These are phyloP conservation scores for Cylindrotheca fusiformis DNA, from an alignment of 108 stramenopile species.

Conservation along the genomic window DNA sequence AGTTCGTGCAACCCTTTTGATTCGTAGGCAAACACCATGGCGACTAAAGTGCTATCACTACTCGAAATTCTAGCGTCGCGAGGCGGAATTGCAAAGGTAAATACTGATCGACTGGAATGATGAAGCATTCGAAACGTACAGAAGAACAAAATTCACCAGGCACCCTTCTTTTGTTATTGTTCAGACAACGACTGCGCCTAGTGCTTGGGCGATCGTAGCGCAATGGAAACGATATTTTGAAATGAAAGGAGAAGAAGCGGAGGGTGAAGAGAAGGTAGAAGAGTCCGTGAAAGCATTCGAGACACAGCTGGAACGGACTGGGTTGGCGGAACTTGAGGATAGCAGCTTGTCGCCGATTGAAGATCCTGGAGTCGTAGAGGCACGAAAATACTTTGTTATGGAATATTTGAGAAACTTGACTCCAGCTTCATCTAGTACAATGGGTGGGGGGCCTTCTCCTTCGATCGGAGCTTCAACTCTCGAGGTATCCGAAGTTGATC, in stretches of 20 bases:
- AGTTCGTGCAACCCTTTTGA: too few relatives aligned
- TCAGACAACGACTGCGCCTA: neutral
- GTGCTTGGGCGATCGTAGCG: neutral
- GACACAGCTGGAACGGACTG: neutral
- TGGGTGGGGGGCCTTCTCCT: neutral
- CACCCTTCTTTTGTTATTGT: neutral
- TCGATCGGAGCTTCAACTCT: neutral
- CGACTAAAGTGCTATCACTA: constrained; percentile 13
- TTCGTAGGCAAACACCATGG: constrained; percentile 2
- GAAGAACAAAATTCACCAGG: neutral
- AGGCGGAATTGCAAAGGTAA: constrained; percentile 13
- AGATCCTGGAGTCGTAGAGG: constrained; percentile 4
- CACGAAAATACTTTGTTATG: constrained; percentile 6
- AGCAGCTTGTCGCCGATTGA: neutral
- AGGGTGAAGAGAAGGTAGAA: neutral
- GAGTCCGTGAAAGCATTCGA: neutral
- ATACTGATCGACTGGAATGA: neutral
- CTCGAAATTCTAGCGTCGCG: constrained; percentile 10
- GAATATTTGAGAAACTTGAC: constrained; percentile 13
- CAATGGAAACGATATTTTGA: constrained; percentile 1
- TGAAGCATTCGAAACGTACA: neutral
- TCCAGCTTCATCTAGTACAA: neutral
- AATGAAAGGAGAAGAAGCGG: neutral
- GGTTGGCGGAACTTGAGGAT: neutral
- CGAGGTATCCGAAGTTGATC: neutral